These are phyloP conservation scores for Aciculosporium take DNA, from an alignment of 2,329 filamentous ascomycete species.

Conservation along the genomic window DNA sequence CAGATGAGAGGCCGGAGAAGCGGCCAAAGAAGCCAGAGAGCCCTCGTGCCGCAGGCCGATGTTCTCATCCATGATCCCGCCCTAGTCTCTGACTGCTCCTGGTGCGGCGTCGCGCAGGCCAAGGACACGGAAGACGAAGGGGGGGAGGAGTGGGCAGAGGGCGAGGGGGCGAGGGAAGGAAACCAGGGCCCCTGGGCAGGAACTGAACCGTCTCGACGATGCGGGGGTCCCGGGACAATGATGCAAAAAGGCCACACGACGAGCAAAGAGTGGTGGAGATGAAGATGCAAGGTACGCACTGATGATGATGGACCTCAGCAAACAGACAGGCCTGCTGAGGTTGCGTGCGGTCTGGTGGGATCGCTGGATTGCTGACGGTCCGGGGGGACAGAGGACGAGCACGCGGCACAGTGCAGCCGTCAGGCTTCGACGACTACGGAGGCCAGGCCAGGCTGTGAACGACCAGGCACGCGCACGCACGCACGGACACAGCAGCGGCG, in stretches of 20 bases:
- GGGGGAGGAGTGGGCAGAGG: neutral
- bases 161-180: neutral
- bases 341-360: neutral
- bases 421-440: constrained; percentile 4
- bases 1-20: constrained; percentile 19
- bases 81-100: neutral
- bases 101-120: constrained; percentile 1
- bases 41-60: constrained; percentile 20
- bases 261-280: neutral
- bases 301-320: neutral
- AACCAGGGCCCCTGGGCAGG: neutral
- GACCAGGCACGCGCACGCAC: no score
- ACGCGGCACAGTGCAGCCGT: neutral
- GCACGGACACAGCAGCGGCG: no score
- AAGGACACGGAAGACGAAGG: neutral
- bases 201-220: neutral
- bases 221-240: neutral
- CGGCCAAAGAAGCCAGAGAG: constrained; percentile 16
- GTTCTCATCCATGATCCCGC: constrained; percentile 24
- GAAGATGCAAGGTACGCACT: neutral
- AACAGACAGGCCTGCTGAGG: neutral
- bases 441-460: neutral
- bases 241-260: neutral
- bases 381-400: neutral
- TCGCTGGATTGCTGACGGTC: neutral